phyloP scores from a whole-genome alignment of 371 early-diverging fungal species.

The Rhizopus delemar region DNA sequence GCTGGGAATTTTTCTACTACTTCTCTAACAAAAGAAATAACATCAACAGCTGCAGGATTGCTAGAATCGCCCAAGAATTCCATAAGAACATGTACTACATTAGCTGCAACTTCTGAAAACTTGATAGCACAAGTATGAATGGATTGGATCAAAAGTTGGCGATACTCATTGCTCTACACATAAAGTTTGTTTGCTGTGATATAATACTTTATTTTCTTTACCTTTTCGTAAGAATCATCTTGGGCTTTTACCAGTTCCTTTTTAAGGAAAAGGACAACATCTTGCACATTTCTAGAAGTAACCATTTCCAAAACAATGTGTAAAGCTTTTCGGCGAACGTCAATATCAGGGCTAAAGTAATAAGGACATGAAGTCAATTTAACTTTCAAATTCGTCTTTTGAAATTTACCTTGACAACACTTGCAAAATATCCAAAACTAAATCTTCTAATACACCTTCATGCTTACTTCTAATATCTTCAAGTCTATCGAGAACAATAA shows the following conservation, averaged over 20 bases:
- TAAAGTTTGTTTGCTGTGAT: not conserved
- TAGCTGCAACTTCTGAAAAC: slow-evolving; percentile 93
- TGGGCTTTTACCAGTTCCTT: slow-evolving; percentile 91
- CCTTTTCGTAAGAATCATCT: slow-evolving; percentile 89
- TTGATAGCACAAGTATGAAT: slow-evolving; percentile 94
- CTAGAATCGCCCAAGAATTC: slow-evolving; percentile 89
- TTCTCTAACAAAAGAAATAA: slow-evolving; percentile 93
- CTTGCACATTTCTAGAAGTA: slow-evolving; percentile 87
- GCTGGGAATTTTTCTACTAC: slow-evolving; percentile 94
- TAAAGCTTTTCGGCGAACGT: slow-evolving; percentile 90
- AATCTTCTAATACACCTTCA: slow-evolving; percentile 83
- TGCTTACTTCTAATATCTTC: slow-evolving; percentile 85
- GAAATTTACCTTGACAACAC: slow-evolving; percentile 68
- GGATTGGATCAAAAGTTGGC: slow-evolving; percentile 92
- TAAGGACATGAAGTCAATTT: not conserved
- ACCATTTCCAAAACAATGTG: slow-evolving; percentile 88
- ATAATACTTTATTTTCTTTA: slow-evolving; percentile 13
- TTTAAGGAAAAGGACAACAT: slow-evolving; percentile 89
- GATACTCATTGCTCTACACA: slow-evolving; percentile 82
- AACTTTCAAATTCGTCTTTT: not conserved
- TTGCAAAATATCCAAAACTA: slow-evolving; percentile 92
- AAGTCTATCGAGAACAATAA: slow-evolving; percentile 92
- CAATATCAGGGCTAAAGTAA: slow-evolving; percentile 80
- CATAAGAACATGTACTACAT: slow-evolving; percentile 92
- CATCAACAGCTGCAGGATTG: slow-evolving; percentile 92